Conservation (phyloP, 2,329 filamentous ascomycete genomes). For the Ophiostoma himal-ulmi region DNA sequence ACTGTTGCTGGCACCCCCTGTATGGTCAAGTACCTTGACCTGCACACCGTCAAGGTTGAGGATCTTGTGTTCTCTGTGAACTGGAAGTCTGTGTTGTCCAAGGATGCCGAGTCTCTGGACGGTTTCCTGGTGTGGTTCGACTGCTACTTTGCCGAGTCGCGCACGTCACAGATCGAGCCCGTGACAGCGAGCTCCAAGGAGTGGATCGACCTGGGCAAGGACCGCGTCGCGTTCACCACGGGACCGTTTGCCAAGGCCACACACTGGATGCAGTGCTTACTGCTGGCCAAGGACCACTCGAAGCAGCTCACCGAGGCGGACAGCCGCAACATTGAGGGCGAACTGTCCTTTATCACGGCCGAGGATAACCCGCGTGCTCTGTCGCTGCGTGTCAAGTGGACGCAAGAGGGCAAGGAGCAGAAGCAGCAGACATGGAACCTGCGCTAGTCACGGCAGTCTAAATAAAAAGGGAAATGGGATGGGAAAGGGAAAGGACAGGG, state of each 20-base stretch:
- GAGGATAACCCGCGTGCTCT: constrained; percentile 64
- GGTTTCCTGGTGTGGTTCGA: constrained; percentile 93
- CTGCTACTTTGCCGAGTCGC: constrained; percentile 72
- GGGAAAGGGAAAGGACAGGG: background rate
- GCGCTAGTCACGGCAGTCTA: constrained; percentile 22
- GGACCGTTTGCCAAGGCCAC: constrained; percentile 70
- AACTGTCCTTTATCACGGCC: constrained; percentile 64
- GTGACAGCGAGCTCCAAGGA: constrained; percentile 52
- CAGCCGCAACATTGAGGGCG: constrained; percentile 57
- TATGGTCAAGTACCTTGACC: constrained; percentile 68
- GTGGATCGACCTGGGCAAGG: constrained; percentile 54
- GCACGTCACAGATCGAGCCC: constrained; percentile 45
- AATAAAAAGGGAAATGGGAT: background rate
- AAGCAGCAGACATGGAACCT: constrained; percentile 43
- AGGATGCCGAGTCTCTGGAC: constrained; percentile 65
- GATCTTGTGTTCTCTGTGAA: constrained; percentile 70
- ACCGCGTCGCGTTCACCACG: constrained; percentile 80
- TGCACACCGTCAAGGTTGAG: constrained; percentile 64
- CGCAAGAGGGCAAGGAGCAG: constrained; percentile 35
- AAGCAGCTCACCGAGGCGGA: constrained; percentile 43
- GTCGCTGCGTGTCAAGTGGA: constrained; percentile 60
- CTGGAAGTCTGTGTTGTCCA: constrained; percentile 57
- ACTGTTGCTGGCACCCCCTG: constrained; percentile 55
- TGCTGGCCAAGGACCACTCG: constrained; percentile 60
- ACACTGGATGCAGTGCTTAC: constrained; percentile 83